A percentile compares a stretch with the other conserved stretches of the same genome.
These are phyloP conservation scores for Crithidia bombi DNA, from an alignment of 208 protist genomes.

Conservation along the genomic window DNA sequence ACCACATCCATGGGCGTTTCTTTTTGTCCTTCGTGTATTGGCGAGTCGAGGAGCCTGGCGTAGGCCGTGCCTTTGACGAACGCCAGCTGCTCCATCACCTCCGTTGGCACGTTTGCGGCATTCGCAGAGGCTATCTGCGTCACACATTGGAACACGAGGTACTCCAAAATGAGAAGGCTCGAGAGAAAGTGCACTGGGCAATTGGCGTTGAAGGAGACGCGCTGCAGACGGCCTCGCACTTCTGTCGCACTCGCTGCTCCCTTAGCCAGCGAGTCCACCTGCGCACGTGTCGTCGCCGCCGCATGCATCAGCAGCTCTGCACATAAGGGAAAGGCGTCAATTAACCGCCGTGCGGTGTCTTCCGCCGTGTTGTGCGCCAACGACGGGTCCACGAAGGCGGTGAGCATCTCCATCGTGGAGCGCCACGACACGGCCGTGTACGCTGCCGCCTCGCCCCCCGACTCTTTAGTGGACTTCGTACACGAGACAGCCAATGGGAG, in stretches of 20 bases:
- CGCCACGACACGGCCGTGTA: conserved; percentile 73
- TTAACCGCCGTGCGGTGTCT: conserved; percentile 44
- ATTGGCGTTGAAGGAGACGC: conserved; percentile 55
- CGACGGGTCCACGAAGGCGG: conserved; percentile 54
- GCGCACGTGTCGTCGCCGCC: conserved; percentile 12
- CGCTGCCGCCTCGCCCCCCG: neutral
- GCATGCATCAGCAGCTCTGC: conserved; percentile 25
- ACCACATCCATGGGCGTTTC: conserved; percentile 49
- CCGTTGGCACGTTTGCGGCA: neutral
- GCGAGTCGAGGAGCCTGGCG: conserved; percentile 35
- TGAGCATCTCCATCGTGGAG: conserved; percentile 54
- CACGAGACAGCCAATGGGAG: conserved; percentile 47
- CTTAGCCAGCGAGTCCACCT: conserved; percentile 4
- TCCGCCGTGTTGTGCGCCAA: conserved; percentile 21
- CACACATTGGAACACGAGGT: conserved; percentile 58
- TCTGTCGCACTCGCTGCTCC: conserved; percentile 2
- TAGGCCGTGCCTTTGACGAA: conserved; percentile 44
- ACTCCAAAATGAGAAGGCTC: conserved; percentile 71
- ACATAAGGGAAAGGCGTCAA: conserved; percentile 32
- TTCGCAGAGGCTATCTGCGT: conserved; percentile 27
- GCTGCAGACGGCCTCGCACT: conserved; percentile 13
- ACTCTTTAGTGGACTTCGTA: conserved; percentile 22
- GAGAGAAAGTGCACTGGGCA: conserved; percentile 64
- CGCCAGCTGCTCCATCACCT: neutral
- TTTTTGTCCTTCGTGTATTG: conserved; percentile 12